A percentile compares a stretch with the other conserved stretches of the same genome.
These are phyloP conservation scores for Chrysoporthe austroafricana DNA, from an alignment of 2,329 filamentous ascomycete species.

Conservation along the genomic window DNA sequence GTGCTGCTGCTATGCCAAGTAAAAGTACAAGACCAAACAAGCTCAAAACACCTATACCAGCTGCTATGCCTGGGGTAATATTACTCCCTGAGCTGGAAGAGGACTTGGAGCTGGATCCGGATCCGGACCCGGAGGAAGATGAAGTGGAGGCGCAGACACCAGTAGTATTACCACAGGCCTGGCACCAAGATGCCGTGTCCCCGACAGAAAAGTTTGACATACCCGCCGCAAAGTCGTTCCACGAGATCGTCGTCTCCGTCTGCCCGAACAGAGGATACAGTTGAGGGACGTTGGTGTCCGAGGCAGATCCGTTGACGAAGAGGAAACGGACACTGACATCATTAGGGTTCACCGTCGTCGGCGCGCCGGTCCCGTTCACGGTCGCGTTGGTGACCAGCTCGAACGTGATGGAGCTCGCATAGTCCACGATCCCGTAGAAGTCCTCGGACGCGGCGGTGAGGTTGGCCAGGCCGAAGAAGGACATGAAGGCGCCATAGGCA, in stretches of 20 bases:
- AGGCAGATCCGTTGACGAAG: conserved; percentile 62
- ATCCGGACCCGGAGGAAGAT: conserved; percentile 33
- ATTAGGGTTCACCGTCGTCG: conserved; percentile 38
- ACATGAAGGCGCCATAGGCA: conserved; percentile 64
- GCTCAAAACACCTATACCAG: conserved; percentile 20
- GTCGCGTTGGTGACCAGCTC: conserved; percentile 67
- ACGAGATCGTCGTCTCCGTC: conserved; percentile 59
- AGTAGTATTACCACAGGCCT: conserved; percentile 72
- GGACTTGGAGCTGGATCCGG: conserved; percentile 14
- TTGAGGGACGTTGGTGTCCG: conserved; percentile 52
- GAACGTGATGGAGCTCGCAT: conserved; percentile 80
- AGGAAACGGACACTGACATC: conserved; percentile 64
- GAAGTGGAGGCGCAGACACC: conserved; percentile 61
- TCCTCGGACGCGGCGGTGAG: conserved; percentile 56
- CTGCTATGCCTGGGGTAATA: conserved; percentile 22
- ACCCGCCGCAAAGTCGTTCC: conserved; percentile 66
- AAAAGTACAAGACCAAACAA: conserved; percentile 23
- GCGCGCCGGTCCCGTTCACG: conserved; percentile 39
- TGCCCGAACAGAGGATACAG: conserved; percentile 65
- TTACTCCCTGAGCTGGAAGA: conserved; percentile 2
- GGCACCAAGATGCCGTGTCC: conserved; percentile 72
- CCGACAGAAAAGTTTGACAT: conserved; percentile 70
- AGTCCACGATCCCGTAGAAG: conserved; percentile 81
- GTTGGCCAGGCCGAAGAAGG: conserved; percentile 64
- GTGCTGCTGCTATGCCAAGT: conserved; percentile 14